Evolutionary conservation across 2,329 filamentous ascomycete genomes (phyloP), one percentile per base, ranked within the genome.

Genomic region (Seiridium unicorne): DNA sequence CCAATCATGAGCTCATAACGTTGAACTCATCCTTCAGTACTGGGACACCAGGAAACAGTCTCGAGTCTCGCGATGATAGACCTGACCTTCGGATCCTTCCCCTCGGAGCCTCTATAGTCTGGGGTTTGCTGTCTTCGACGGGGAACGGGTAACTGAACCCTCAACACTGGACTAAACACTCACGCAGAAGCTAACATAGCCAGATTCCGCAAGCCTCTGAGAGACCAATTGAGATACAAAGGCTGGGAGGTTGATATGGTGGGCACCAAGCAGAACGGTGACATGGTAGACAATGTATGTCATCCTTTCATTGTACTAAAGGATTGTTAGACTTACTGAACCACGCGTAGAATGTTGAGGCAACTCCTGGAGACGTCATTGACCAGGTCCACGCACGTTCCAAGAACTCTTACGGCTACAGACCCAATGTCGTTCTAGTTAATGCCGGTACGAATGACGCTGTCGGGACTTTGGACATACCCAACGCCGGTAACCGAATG

Each of bases 371-470:
- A 38, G 56, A 61, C 44, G 51, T 57, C 1, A 61, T 68, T 18
- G 57, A 48, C 3, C 60, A 67, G 18, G 58, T 67, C 8, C 36
- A 58, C 8, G 55, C 47, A 1, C 56, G 51, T n/a, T 51, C 55
- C 6, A 40, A 32, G 5, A 51, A 44, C 7, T 60, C 59, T 5
- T 11, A 54, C 6, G 54, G 31, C 3, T 65, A 61, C 34, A 60
- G 60, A 46, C 61, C 67, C 1, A 68, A 68, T 57, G 44, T 68
- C 10, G 59, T 69, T 3, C 59, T 69, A 1, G 63, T 68, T 36
- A 74, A 73, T 44, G 68, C 65, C 44, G 74, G 74, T 11, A 74
- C 72, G 9, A 74, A 76, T 48, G 74, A 75, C 31, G 56, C 56
- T 38, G 54, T 44, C 47, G 42, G 51, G 5, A 59, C 59, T 36